These are phyloP conservation scores for Medicago lupulina DNA, from an alignment of 306 rosid genomes.

Conservation along the genomic window DNA sequence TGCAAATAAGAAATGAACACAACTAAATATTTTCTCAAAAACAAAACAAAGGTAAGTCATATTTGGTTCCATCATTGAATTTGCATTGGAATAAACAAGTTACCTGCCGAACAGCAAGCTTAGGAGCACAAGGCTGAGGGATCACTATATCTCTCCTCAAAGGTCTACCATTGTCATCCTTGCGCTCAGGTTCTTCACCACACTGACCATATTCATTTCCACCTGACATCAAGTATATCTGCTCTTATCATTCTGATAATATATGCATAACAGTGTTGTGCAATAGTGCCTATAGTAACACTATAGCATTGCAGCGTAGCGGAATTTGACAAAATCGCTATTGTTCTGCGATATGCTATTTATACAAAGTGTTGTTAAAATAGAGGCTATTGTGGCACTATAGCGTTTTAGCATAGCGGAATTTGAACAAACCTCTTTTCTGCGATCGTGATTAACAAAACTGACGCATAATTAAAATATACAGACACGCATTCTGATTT, in stretches of 20 bases:
- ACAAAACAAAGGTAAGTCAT: constrained; percentile 8
- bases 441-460: too few species aligned
- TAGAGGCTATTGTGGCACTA: too few species aligned
- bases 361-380: too few species aligned
- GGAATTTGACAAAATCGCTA: too few species aligned
- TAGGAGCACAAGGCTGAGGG: constrained; percentile 97
- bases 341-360: too few species aligned
- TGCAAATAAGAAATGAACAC: not conserved
- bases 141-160: constrained; percentile 88
- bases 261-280: constrained; percentile 11
- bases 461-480: constrained; percentile 5
- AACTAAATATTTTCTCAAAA: not conserved
- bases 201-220: constrained; percentile 99
- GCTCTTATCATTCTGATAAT: constrained; percentile 33
- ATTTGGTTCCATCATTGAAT: constrained; percentile 8
- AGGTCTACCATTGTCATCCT: constrained; percentile 81
- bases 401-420: too few species aligned
- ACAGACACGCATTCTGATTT: not conserved
- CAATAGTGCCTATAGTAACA: too few species aligned
- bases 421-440: too few species aligned
- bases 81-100: constrained; percentile 8
- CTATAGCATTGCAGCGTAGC: too few species aligned
- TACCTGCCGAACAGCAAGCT: constrained; percentile 87
- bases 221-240: constrained; percentile 59
- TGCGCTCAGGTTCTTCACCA: constrained; percentile 95